Evolutionary conservation across 768 basidiomycete genomes (phyloP), one percentile per base, ranked within the genome.

Genomic region (Amylocystis lapponica): DNA sequence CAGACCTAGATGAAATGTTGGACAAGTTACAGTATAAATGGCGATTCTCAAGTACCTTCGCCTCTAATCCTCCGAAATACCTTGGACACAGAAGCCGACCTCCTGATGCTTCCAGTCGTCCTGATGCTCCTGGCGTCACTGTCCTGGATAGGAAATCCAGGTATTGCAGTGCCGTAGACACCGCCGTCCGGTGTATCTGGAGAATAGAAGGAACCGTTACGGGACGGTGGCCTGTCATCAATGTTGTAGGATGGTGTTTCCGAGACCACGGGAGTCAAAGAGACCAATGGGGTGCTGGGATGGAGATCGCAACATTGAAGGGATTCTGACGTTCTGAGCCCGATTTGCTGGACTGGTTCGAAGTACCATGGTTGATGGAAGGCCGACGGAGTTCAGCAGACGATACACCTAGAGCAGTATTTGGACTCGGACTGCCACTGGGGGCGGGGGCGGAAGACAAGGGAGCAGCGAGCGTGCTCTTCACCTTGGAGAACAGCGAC

Each of bases 101-200:
- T 70, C 51, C 87, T 84, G 32, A 82, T 57, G 57, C 83, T 87
- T 27, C 56, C 56, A 12, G 79, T 67, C 6, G 88, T 92, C 53
- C 82, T 79, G 56, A 93, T 76, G 56, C 92, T 93, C 39, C 91
- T 74, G 20, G 90, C 81, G 62, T 96, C 93, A 56, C 56, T 59
- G 35, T 95, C 93, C 44, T 79, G 83, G 8, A 96, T 88, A 2
- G 92, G 87, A 53, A 96, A 96, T 0, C 93, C 93, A 27, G 93
- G 93, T 27, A 96, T 93, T 19, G 81, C 75, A 2, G 81, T 84
- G 14, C 81, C 83, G 61, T 83, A 80, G 3, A 71, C 68, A 27
- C 74, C 71, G 41, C 85, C 81, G 40, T 74, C 71, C 5, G 68
- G 63, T 17, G 66, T 64, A 22, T 86, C 86, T 6, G 81, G 76